Base-by-base conservation (phyloP, 2,329 filamentous ascomycete species). In the Diaporthe citriasiana region DNA sequence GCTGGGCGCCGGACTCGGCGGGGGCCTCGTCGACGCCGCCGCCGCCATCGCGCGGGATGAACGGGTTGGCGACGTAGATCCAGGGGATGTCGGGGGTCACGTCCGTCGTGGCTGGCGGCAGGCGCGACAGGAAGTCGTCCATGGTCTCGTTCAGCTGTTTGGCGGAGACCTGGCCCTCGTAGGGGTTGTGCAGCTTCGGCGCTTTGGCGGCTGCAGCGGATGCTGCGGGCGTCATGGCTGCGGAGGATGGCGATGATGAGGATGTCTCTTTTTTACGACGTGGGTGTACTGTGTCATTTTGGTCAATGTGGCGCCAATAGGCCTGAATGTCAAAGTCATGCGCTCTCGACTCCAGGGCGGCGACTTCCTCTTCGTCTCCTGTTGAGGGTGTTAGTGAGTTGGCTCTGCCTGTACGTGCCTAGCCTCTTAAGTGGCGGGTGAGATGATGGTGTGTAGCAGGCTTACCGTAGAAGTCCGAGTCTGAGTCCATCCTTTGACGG, bases 1-100 rank as follows among this genome's bases (percentile, higher is more conserved):
- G 79, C 51, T 89, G 85, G 8, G 85, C 82, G 1, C 85, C 85
- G 38, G 84, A 81, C 74, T 85, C 83, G 72, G 84, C 84, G 0
- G 87, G 87, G 0, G 82, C 86, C 75, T 89, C 87, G 68, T 89
- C 84, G 76, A 88, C 86, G 71, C 87, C 86, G 1, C 85, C 87
- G 55, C 80, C 83, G 71, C 85, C 76, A 22, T 82, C 82, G 7
- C 82, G 81, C 4, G 80, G 79, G 75, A 84, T 85, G 78, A 88
- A 88, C 0, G 92, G 93, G 80, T 94, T 94, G 70, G 87, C 88
- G 55, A 93, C 89, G 84, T 89, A 95, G 63, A 97, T 94, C 93
- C 94, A 97, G 0, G 88, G 88, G 3, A 88, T 85, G 0, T 83
- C 77, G 0, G 78, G 78, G 1, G 81, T 82, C 4, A 83, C 80